A percentile compares a stretch with the other conserved stretches of the same genome.
These are phyloP conservation scores for Hypoxylon sp. DNA, from an alignment of 2,329 filamentous ascomycete species.

Conservation along the genomic window DNA sequence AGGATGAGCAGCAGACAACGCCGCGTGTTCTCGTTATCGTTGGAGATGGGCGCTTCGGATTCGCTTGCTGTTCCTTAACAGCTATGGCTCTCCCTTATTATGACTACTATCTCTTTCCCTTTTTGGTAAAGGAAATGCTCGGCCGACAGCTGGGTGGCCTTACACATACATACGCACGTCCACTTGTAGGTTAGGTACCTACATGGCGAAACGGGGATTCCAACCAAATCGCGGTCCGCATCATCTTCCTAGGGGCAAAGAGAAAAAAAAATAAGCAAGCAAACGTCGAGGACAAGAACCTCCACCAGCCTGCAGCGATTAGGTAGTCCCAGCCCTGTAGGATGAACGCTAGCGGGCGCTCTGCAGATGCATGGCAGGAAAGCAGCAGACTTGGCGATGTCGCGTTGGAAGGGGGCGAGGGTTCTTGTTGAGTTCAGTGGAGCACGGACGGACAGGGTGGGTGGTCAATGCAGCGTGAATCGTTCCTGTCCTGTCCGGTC, in stretches of 20 bases:
- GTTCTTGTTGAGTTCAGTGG: conserved; percentile 30
- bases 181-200: conserved; percentile 26
- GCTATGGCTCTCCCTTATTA: conserved; percentile 23
- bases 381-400: conserved; percentile 43
- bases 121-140: conserved; percentile 31
- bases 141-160: conserved; percentile 23
- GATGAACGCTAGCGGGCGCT: conserved; percentile 37
- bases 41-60: conserved; percentile 29
- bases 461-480: conserved; percentile 45
- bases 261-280: conserved; percentile 22
- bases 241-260: conserved; percentile 20
- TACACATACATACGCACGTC: conserved; percentile 32
- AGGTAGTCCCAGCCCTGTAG: conserved; percentile 45
- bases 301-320: conserved; percentile 37
- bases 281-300: conserved; percentile 15
- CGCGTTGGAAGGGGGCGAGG: conserved; percentile 41
- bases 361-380: conserved; percentile 43
- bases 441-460: conserved; percentile 37
- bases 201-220: conserved; percentile 30
- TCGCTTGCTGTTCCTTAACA: conserved; percentile 19
- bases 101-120: conserved; percentile 21
- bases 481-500: conserved; percentile 47
- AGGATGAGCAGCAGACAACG: conserved; percentile 11
- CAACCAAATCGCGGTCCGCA: conserved; percentile 36
- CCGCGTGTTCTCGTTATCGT: conserved; percentile 26